Percentiles rank a stretch among this genome's conserved stretches.
Evolutionary conservation across 805 yeast species (phyloP).

Genomic region (Nakazawaea holstii): DNA sequence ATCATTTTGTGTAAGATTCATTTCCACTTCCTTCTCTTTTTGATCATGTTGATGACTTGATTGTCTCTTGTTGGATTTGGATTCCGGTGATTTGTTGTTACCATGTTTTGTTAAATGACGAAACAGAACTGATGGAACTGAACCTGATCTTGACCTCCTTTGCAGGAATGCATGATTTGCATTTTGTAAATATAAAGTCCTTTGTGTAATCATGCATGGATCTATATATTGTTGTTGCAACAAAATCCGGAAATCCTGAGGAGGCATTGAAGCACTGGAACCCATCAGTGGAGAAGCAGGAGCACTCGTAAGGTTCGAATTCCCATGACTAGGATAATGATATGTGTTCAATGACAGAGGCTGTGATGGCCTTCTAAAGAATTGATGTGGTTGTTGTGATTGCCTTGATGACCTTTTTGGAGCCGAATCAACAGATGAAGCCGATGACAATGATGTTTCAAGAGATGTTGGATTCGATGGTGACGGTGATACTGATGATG

Average conservation of each 20-base stretch:
- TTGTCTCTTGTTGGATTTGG: neutral
- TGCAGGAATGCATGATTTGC: slow-evolving; percentile 3
- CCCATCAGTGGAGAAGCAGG: slow-evolving; percentile 1
- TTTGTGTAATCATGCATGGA: neutral
- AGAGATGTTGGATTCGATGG: too few relatives aligned
- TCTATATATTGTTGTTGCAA: neutral
- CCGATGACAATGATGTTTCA: too few relatives aligned
- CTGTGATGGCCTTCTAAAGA: neutral
- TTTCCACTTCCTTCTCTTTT: neutral
- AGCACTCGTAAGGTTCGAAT: neutral
- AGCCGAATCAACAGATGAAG: neutral
- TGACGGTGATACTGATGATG: neutral
- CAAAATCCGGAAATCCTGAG: neutral
- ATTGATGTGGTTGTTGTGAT: neutral
- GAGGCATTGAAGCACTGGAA: neutral
- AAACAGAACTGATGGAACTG: neutral
- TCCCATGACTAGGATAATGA: neutral
- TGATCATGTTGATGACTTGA: neutral
- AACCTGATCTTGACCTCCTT: neutral
- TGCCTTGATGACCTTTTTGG: neutral
- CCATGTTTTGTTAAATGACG: neutral
- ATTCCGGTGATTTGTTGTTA: neutral
- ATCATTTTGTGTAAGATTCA: too few relatives aligned
- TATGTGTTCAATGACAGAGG: neutral
- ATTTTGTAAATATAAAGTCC: slow-evolving; percentile 1